phyloP scores from a whole-genome alignment of 2,329 filamentous ascomycete species.

The Cladosporium halotolerans region DNA sequence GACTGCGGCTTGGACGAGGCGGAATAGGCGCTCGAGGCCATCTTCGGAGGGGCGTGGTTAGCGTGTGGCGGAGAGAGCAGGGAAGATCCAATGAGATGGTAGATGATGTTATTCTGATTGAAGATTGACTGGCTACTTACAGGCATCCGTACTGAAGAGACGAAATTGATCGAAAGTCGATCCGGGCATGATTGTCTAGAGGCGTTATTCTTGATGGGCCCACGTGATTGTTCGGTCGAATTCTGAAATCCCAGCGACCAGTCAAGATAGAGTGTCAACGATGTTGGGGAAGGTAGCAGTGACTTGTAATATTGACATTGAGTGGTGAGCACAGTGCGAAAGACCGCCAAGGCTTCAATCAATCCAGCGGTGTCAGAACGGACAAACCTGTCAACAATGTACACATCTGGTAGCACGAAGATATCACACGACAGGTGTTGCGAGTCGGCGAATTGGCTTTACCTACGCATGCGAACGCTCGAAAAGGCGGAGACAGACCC shows the following conservation, averaged over 20 bases:
- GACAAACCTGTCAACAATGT: too few species aligned
- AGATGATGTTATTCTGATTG: neutral
- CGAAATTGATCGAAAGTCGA: slow-evolving; percentile 1
- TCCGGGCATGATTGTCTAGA: neutral
- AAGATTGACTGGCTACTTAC: neutral
- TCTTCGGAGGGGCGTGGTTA: neutral
- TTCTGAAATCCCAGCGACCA: neutral
- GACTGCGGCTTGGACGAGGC: neutral
- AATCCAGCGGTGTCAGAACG: neutral
- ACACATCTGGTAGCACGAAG: too few species aligned
- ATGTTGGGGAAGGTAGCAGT: neutral
- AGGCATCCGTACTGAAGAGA: slow-evolving; percentile 3
- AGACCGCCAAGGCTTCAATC: neutral
- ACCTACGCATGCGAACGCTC: too few species aligned
- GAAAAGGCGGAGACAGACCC: too few species aligned
- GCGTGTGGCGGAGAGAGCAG: neutral
- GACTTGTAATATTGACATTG: neutral
- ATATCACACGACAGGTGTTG: too few species aligned
- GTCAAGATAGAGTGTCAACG: neutral
- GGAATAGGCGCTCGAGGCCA: slow-evolving; percentile 2
- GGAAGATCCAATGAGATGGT: neutral
- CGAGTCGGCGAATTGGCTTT: too few species aligned
- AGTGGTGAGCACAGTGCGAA: neutral
- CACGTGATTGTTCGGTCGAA: neutral
- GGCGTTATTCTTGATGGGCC: neutral